A percentile compares a stretch with the other conserved stretches of the same genome.
phyloP scores from a whole-genome alignment of 345 rosid genomes.

The Erodium maritimum region DNA sequence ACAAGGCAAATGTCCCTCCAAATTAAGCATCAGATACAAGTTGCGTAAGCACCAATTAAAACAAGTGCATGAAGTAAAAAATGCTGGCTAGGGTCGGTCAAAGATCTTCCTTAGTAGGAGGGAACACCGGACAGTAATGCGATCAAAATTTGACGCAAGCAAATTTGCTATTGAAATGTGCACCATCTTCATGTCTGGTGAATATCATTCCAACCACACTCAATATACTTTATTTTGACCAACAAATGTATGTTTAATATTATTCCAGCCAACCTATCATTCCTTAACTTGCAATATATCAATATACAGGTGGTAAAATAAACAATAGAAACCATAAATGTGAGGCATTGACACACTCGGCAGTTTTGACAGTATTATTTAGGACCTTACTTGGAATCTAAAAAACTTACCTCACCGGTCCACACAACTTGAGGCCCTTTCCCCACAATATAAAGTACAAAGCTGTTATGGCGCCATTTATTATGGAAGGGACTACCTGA shows the following conservation, averaged over 20 bases:
- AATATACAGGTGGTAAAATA: neutral
- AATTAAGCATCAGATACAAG: neutral
- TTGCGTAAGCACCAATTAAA: too few species aligned
- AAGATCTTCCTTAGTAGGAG: too few species aligned
- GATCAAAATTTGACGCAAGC: too few species aligned
- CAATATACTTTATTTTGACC: neutral
- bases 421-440: slow-evolving; percentile 83
- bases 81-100: too few species aligned
- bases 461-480: slow-evolving; percentile 88
- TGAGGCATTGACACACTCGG: neutral
- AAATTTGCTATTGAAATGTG: too few species aligned
- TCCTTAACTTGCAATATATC: neutral
- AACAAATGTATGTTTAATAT: neutral
- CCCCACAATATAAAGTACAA: slow-evolving; percentile 90
- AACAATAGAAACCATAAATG: neutral
- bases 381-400: neutral
- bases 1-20: neutral
- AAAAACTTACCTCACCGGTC: slow-evolving; percentile 71
- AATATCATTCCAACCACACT: too few species aligned
- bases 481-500: slow-evolving; percentile 87
- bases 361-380: too few species aligned
- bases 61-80: too few species aligned
- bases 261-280: neutral
- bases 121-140: too few species aligned
- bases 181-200: too few species aligned